Evolutionary conservation across 148 eudicot genomes (phyloP), one percentile per base, ranked within the genome.

Genomic region (Arctostaphylos glauca): DNA sequence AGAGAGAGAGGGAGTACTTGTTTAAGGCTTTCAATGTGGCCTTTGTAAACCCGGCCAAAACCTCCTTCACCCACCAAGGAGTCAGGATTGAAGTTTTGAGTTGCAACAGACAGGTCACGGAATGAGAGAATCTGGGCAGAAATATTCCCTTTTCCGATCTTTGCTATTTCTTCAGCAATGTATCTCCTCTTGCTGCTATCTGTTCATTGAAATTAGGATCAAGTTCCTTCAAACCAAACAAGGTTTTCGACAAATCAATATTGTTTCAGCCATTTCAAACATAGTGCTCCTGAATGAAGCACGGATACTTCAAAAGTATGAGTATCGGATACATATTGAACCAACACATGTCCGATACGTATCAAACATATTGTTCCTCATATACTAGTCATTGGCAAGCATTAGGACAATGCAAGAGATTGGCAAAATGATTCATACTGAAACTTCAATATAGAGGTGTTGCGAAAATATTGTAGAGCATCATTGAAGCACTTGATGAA

Each of bases 31-130:
- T 89, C 70, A 21, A 94, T 8, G 81, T 80, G 84, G 68, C 90
- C 98, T 89, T 86, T 93, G 93, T 96, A 93, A 79, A 96, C 99
- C 79, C 90, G 88, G 13, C 99, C 99, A 67, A 96, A 96, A n/a
- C 99, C 99, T 46, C 99, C 99, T 86, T 96, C 98, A 67, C 99
- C 99, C 7, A 94, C 74, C 84, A 94, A 85, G 81, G 64, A 83
- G 0, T 88, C 85, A 38, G 84, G 46, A 14, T 83, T 80, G 86
- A 96, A 96, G 84, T 94, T 86, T 2, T 89, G 76, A 25, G 99
- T 96, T 71, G 91, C 93, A 73, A 41, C 77, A 55, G 79, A 79
- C 50, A 96, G 85, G 74, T 96, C 99, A 0, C 48, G 49, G 83
- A 81, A 94, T 81, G 89, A 38, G 83, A 93, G 93, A 60, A 89